phyloP scores from a whole-genome alignment of 257 asterid species.

The Solanum dulcamara region DNA sequence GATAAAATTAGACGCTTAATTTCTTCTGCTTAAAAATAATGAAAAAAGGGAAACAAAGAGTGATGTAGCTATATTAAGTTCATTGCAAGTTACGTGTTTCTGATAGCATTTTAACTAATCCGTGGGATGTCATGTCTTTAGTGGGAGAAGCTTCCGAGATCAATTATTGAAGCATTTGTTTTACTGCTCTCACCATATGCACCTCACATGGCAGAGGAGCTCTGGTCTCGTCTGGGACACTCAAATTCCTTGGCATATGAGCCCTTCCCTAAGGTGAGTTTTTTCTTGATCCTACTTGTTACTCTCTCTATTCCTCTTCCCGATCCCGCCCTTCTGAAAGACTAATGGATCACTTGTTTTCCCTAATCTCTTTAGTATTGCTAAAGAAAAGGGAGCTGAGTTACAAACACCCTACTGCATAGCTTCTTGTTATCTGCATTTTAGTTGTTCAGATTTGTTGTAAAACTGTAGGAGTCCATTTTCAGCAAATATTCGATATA shows the following conservation, averaged over 20 bases:
- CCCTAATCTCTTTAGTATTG: background rate
- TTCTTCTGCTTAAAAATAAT: background rate
- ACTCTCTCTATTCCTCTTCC: background rate
- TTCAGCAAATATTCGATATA: background rate
- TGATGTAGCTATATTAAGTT: background rate
- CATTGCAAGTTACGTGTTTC: background rate
- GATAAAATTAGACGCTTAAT: background rate
- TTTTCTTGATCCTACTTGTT: background rate
- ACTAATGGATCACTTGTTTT: background rate
- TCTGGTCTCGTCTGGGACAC: slow-evolving; percentile 88
- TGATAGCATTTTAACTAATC: background rate
- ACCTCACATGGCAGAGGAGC: slow-evolving; percentile 97
- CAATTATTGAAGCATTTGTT: slow-evolving; percentile 55
- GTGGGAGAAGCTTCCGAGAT: slow-evolving; percentile 92
- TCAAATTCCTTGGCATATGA: slow-evolving; percentile 58
- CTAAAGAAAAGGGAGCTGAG: background rate
- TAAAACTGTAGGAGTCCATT: background rate
- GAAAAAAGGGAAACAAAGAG: background rate
- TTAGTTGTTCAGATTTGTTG: background rate
- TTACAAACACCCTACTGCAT: background rate
- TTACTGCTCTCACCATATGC: slow-evolving; percentile 91
- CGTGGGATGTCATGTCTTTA: slow-evolving; percentile 17
- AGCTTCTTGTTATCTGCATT: background rate
- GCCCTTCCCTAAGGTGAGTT: slow-evolving; percentile 70
- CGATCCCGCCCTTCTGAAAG: background rate